Evolutionary conservation across 179 eudicot species (phyloP), one percentile per base, ranked within the genome.

Genomic region (Patellifolia procumbens): DNA sequence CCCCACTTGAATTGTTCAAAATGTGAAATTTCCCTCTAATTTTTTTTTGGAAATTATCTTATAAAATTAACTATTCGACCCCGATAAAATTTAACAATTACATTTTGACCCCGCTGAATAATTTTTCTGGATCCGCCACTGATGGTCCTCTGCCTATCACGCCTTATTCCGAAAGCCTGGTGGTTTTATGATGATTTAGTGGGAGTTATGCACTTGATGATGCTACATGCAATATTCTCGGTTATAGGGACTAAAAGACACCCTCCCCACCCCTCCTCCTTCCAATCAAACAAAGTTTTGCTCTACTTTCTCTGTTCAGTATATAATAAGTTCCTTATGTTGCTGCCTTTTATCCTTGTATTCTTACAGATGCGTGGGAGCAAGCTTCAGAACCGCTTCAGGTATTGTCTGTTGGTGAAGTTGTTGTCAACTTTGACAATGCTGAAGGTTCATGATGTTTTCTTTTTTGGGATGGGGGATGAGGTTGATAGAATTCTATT

Each of bases 321-420:
- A 20, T 28, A 22, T 53, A 51, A 48, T 49, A 62, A 39, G 66
- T 64, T 76, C 65, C 84, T 17, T 58, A 37, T 45, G n/a, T 3
- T 62, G 51, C 63, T 84, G 22, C 51, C 39, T 78, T 62, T 62
- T 32, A 0, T 76, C 13, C 11, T 75, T 78, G 22, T 82, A 67
- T 51, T 55, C 58, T 76, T 81, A 72, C 89, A 95, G 99, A 87
- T 95, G 85, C 93, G 99, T 55, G 93, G 91, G 74, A 85, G 97
- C 88, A 95, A 93, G 85, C 99, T 95, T 82, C 99, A 95, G 74
- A 95, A 86, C 61, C 92, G 99, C 24, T 91, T 85, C 78, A 95
- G 99, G 99, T 95, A 86, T 53, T 83, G 62, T 72, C 17, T 48
- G 26, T 64, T 49, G 32, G 32, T 20, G 22, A 46, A 45, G 55